phyloP scores from a whole-genome alignment of 192 early-diverging fungal species.

The Coemansia sp. region DNA sequence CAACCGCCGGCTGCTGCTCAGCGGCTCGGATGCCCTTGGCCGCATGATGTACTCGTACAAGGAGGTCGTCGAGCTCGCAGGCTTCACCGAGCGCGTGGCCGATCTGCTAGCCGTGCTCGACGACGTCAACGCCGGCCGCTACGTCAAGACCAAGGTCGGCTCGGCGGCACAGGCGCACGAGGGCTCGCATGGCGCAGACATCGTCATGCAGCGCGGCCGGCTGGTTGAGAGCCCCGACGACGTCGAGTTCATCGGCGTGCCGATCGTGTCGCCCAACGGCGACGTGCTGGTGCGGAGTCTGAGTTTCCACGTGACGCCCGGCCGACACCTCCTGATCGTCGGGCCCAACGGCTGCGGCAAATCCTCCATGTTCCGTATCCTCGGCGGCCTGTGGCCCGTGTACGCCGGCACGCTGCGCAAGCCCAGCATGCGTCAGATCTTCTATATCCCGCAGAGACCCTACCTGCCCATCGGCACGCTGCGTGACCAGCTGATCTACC shows the following conservation, averaged over 20 bases:
- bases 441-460: conserved; percentile 99
- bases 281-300: conserved; percentile 86
- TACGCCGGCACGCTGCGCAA: conserved; percentile 78
- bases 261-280: conserved; percentile 93
- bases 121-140: conserved; percentile 79
- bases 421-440: conserved; percentile 81
- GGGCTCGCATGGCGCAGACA: conserved; percentile 11
- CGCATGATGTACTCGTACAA: conserved; percentile 93
- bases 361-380: conserved; percentile 91
- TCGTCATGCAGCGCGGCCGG: conserved; percentile 63
- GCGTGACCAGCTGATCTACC: conserved; percentile 98
- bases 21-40: conserved; percentile 76
- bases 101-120: conserved; percentile 84
- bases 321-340: conserved; percentile 88
- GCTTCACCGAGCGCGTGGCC: conserved; percentile 88
- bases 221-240: conserved; percentile 65
- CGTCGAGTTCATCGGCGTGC: conserved; percentile 88
- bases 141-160: conserved; percentile 63
- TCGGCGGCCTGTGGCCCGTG: conserved; percentile 94
- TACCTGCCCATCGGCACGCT: conserved; percentile 92
- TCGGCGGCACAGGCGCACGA: conserved; percentile 19
- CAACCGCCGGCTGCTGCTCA: conserved; percentile 72
- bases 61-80: conserved; percentile 92
- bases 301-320: conserved; percentile 84
- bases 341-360: conserved; percentile 97